Percentiles rank a stretch among this genome's conserved stretches.
Evolutionary conservation across 2,329 filamentous ascomycete genomes (phyloP).

Genomic region (Alternaria sp.): DNA sequence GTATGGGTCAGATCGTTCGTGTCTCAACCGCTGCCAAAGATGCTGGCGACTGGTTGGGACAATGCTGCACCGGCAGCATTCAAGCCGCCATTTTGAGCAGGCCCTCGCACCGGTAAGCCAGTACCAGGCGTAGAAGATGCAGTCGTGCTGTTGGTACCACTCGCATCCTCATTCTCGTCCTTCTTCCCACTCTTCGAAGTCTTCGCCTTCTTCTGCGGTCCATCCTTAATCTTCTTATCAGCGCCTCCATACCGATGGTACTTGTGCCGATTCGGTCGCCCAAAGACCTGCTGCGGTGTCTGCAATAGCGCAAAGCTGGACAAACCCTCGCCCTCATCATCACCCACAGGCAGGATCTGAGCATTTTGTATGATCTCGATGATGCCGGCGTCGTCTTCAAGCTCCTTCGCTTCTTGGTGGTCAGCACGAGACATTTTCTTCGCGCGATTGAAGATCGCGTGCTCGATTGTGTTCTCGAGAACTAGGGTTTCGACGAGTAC

Average conservation of each 20-base stretch:
- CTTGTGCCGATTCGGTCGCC: slow-evolving; percentile 38
- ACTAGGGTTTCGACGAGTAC: slow-evolving; percentile 89
- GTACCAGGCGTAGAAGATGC: not conserved
- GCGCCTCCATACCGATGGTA: slow-evolving; percentile 34
- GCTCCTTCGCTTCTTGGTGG: slow-evolving; percentile 60
- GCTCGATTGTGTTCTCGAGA: slow-evolving; percentile 79
- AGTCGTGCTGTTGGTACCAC: not conserved
- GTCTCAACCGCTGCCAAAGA: slow-evolving; percentile 6
- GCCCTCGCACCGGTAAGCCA: not conserved
- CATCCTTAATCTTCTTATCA: slow-evolving; percentile 22
- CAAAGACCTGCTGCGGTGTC: slow-evolving; percentile 55
- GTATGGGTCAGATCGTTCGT: not conserved
- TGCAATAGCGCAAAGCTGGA: slow-evolving; percentile 52
- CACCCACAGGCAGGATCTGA: slow-evolving; percentile 53
- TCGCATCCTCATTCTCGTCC: not conserved
- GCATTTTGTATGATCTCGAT: slow-evolving; percentile 65
- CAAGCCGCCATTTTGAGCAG: not conserved
- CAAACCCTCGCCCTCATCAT: slow-evolving; percentile 35
- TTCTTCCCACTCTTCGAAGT: slow-evolving; percentile 4
- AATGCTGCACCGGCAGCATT: not conserved
- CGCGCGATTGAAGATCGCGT: slow-evolving; percentile 77
- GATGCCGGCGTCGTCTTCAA: slow-evolving; percentile 66
- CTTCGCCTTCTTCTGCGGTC: slow-evolving; percentile 26
- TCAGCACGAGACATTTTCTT: slow-evolving; percentile 73
- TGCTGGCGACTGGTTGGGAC: not conserved